Base-by-base conservation (phyloP, 495 filamentous ascomycete genomes). In the Penicillium bovifimosum region DNA sequence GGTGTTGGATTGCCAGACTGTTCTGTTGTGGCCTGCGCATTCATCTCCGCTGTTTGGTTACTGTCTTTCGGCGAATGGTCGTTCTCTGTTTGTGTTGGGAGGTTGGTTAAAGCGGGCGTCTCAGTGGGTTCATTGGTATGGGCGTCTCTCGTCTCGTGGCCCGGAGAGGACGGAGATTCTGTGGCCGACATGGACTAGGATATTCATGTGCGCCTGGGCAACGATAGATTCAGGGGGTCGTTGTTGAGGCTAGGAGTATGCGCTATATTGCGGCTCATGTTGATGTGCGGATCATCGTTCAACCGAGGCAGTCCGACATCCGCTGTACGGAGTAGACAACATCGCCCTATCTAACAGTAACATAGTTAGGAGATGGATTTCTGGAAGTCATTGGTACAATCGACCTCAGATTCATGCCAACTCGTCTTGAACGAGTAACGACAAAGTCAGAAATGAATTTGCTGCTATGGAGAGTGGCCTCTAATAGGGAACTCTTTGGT, bases 141-240 rank as follows among this genome's bases (percentile, higher is more conserved):
- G 38, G 55, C 56, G 47, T 62, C 63, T 62, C 61, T 58, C 52
- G 57, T 58, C 62, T 54, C 60, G 56, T 56, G 53, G 56, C 53
- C 51, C 60, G 58, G 55, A 54, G 52, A 52, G 46, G 58, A 48
- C 40, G 61, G 61, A 35, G 53, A 43, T 56, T 59, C 70, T 59
- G 59, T 57, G 41, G 68, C 54, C 64, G 71, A 73, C 71, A 74
- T 74, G 63, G 61, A 65, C 63, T 69, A 64, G 52, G 32, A 29
- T 52, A 56, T 47, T 59, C 69, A 74, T 68, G 55, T 52, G 62
- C 59, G 55, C 57, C 53, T 49, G 32, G 83, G 83, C 28, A 86
- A 86, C 41, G 76, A 71, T 55, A 83, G 76, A 34, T 40, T 55
- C 53, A 54, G 48, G 55, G 47, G 49, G 13, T 35, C 27, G 34